Percentiles rank a stretch among this genome's conserved stretches.
Conservation (phyloP, 495 filamentous ascomycete genomes). For the Pyrenopolyporus hunteri region DNA sequence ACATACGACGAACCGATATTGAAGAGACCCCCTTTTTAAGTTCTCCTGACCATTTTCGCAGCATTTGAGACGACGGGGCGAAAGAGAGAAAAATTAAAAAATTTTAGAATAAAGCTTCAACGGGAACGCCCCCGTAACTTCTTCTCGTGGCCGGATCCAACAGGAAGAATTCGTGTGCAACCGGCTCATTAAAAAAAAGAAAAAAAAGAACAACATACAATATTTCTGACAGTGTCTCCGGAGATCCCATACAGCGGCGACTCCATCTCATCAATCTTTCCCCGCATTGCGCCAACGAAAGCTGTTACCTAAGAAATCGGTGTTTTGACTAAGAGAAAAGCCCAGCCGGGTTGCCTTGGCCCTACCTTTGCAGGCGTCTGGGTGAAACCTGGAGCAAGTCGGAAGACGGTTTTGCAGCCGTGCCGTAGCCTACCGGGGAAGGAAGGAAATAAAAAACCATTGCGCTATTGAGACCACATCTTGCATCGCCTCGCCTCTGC, state of each 20-base stretch:
- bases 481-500: constrained; percentile 37
- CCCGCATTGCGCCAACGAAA: constrained; percentile 53
- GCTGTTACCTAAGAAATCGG: constrained; percentile 55
- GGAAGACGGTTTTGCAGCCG: constrained; percentile 5
- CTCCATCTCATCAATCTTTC: constrained; percentile 44
- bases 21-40: not conserved
- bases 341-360: constrained; percentile 22
- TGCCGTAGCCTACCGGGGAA: constrained; percentile 18
- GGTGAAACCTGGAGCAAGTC: constrained; percentile 25
- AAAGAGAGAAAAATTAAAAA: too few relatives aligned
- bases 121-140: constrained; percentile 15
- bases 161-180: constrained; percentile 4
- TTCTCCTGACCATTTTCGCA: not conserved
- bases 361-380: constrained; percentile 16
- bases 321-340: constrained; percentile 59
- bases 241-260: too few relatives aligned
- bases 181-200: not conserved
- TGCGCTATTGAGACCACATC: constrained; percentile 40
- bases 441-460: constrained; percentile 22
- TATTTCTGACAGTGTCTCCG: constrained; percentile 4
- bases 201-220: not conserved
- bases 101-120: constrained; percentile 10
- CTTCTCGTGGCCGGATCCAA: constrained; percentile 5
- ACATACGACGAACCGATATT: constrained; percentile 27
- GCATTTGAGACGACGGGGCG: too few relatives aligned